A percentile compares a stretch with the other conserved stretches of the same genome.
phyloP scores from a whole-genome alignment of 306 rosid genomes.

The Pterocarpus santalinus region DNA sequence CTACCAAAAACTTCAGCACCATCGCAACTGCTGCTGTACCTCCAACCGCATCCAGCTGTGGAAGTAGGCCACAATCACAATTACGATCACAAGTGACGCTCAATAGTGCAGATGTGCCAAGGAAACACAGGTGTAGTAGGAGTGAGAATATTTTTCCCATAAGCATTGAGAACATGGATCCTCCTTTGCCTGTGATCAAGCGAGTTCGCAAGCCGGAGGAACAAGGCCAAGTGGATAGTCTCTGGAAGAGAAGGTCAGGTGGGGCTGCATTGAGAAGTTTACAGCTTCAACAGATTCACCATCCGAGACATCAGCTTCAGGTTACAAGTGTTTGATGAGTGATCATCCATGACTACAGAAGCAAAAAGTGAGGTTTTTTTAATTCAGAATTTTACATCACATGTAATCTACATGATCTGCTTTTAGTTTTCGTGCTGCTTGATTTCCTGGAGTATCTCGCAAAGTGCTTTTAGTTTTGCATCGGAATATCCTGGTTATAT shows the following conservation, averaged over 20 bases:
- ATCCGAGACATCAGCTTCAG: constrained; percentile 53
- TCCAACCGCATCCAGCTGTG: constrained; percentile 34
- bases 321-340: constrained; percentile 64
- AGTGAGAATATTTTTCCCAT: constrained; percentile 45
- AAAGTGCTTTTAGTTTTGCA: background rate
- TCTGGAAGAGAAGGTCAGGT: constrained; percentile 85
- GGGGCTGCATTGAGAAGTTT: constrained; percentile 63
- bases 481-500: constrained; percentile 9
- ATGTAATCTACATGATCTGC: constrained; percentile 20
- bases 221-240: constrained; percentile 45
- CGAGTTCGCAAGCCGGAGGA: constrained; percentile 45
- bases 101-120: constrained; percentile 15
- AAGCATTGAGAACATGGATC: constrained; percentile 68
- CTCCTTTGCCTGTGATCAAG: constrained; percentile 75
- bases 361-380: background rate
- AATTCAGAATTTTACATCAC: too few relatives aligned
- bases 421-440: constrained; percentile 29
- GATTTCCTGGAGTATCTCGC: constrained; percentile 4
- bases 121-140: constrained; percentile 17
- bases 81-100: background rate
- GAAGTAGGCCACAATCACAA: constrained; percentile 37
- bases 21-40: background rate
- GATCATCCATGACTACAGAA: background rate
- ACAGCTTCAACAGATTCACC: constrained; percentile 67
- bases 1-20: constrained; percentile 53